Evolutionary conservation across 768 basidiomycete species (phyloP).

Genomic region (Boletus sp.): DNA sequence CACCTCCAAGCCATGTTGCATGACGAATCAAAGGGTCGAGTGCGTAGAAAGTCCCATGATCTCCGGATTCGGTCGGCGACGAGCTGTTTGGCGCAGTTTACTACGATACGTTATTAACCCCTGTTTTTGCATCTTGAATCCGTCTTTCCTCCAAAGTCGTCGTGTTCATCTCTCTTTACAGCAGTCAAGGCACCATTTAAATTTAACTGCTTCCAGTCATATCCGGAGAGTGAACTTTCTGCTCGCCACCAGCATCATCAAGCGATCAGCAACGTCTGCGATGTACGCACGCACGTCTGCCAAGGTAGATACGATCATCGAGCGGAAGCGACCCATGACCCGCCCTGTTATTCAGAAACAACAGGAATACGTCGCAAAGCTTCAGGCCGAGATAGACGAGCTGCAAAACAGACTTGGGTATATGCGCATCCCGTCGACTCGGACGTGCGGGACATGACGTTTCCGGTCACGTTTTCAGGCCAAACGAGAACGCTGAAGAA

Average conservation of each 20-base stretch:
- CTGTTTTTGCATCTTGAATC: background rate
- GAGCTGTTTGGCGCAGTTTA: slow-evolving; percentile 15
- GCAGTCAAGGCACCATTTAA: too few relatives aligned
- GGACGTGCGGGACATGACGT: background rate
- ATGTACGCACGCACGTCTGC: slow-evolving; percentile 33
- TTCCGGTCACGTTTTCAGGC: slow-evolving; percentile 26
- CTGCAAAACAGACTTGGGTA: slow-evolving; percentile 51
- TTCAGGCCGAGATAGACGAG: slow-evolving; percentile 48
- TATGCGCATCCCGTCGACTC: background rate
- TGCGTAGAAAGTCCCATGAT: background rate
- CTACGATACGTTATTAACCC: slow-evolving; percentile 2
- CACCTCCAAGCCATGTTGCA: slow-evolving; percentile 79
- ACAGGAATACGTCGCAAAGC: slow-evolving; percentile 44
- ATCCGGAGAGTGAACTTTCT: too few relatives aligned
- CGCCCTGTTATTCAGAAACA: slow-evolving; percentile 41
- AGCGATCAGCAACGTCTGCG: background rate
- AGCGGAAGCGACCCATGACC: background rate
- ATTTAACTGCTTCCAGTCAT: too few relatives aligned
- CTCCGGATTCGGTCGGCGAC: background rate
- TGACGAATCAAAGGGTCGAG: background rate
- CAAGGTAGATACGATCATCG: slow-evolving; percentile 22
- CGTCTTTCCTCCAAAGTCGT: too few relatives aligned
- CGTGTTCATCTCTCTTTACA: too few relatives aligned
- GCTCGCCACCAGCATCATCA: too few relatives aligned
- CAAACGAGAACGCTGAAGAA: slow-evolving; percentile 48